These are phyloP conservation scores for Zygoascus tannicola DNA, from an alignment of 805 yeast species.

Conservation along the genomic window DNA sequence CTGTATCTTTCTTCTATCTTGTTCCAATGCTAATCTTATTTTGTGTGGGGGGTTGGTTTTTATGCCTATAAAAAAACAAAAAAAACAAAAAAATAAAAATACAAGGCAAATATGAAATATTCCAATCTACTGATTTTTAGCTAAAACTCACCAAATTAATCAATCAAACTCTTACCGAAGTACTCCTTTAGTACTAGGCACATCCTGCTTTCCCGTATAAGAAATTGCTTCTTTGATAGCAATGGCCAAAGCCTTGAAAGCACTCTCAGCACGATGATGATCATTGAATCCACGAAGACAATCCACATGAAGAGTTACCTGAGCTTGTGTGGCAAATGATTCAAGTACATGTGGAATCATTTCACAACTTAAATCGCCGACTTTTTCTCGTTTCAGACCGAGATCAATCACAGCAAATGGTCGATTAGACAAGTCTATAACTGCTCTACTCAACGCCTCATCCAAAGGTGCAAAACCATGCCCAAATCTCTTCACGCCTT, in stretches of 20 bases:
- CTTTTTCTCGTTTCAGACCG: constrained; percentile 83
- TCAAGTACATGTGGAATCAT: constrained; percentile 98
- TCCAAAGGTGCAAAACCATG: constrained; percentile 91
- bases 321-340: constrained; percentile 88
- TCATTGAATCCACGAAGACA: constrained; percentile 89
- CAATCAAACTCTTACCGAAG: constrained; percentile 35
- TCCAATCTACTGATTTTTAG: no score
- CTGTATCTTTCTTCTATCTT: no score
- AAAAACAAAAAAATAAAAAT: no score
- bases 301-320: constrained; percentile 88
- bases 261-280: constrained; percentile 93
- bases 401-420: constrained; percentile 87
- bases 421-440: constrained; percentile 88
- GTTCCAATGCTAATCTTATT: no score
- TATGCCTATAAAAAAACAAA: no score
- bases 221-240: constrained; percentile 83
- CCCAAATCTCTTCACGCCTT: constrained; percentile 91
- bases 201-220: constrained; percentile 76
- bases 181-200: constrained; percentile 96
- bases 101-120: no score
- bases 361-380: constrained; percentile 87
- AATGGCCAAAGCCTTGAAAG: constrained; percentile 91
- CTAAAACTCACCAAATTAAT: no score
- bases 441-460: constrained; percentile 92
- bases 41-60: no score